phyloP scores from a whole-genome alignment of 305 asterid species.

The Monarda citriodora region DNA sequence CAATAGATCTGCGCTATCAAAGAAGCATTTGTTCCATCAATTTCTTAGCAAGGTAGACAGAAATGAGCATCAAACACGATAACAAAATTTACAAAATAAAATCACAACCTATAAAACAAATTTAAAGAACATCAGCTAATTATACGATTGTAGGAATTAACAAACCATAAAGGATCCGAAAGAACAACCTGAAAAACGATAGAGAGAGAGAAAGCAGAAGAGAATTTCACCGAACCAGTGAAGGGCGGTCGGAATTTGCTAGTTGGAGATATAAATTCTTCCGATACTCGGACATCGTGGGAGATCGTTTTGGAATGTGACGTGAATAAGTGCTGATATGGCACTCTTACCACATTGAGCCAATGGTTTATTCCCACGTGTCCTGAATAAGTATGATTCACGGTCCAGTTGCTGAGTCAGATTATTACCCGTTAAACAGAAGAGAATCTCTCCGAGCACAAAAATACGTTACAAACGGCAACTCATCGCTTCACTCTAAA shows the following conservation, averaged over 20 bases:
- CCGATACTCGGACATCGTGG: conserved; percentile 1
- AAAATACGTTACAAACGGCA: too few relatives aligned
- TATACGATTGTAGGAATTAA: background rate
- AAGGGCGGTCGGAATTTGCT: conserved; percentile 13
- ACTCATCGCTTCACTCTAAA: too few relatives aligned
- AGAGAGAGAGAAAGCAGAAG: background rate
- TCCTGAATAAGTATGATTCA: background rate
- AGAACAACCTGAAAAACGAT: background rate
- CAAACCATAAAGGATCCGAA: background rate
- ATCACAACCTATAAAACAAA: background rate
- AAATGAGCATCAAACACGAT: background rate
- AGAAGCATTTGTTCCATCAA: background rate
- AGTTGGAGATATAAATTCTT: conserved; percentile 8
- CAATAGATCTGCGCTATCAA: background rate
- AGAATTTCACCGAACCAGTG: conserved; percentile 16
- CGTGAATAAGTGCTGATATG: background rate
- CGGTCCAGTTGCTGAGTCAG: background rate
- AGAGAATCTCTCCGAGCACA: too few relatives aligned
- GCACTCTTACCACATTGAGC: background rate
- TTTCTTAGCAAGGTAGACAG: background rate
- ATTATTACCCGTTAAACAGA: background rate
- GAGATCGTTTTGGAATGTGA: background rate
- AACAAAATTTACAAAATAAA: background rate
- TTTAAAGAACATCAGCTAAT: background rate
- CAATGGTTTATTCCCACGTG: background rate